Base-by-base conservation (phyloP, 1,139 yeast species). In the Wickerhamomyces sp. region DNA sequence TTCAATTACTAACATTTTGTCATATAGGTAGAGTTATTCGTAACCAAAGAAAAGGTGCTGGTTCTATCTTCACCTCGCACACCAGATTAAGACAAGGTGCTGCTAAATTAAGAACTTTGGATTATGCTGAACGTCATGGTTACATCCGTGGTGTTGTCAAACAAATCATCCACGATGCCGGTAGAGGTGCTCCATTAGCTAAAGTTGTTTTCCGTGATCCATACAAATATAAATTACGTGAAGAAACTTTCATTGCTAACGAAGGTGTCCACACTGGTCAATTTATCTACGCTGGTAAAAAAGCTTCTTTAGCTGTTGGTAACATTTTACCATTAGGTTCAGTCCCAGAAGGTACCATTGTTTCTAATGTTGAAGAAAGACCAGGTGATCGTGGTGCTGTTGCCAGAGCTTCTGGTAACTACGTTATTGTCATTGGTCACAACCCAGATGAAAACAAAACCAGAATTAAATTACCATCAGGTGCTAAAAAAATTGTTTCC, bases 11-110 rank as follows among this genome's bases (percentile, higher is more conserved):
- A 58, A 57, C 61, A 37, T 49, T 14, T 44, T 47, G 45, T 27
- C 37, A 46, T n/a, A 69, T 71, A 85, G 98, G 99, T 88, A 93
- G 99, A 86, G 99, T 94, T 80, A 94, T 94, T 83, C 95, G 99
- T 82, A 93, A 94, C 85, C 99, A 94, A 87, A 91, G 99, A 89
- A 94, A 94, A 82, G 98, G 98, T 85, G 98, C 97, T 79, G 99
- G 99, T 73, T 91, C 98, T 71, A 90, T 94, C 84, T 94, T 94
- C 90, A 87, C 95, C 75, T 84, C 99, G 70, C 96, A 91, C 93
- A 93, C 98, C 83, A 93, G 98, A 80, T 89, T 94, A 76, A 89
- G 99, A 86, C 88, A 94, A 81, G 99, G 99, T 75, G 98, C 99
- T 73, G 99, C 99, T 75, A 93, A 91, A 87, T 86, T 91, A 75